Evolutionary conservation across 495 filamentous ascomycete genomes (phyloP), one percentile per base, ranked within the genome.

Genomic region (Patellaria atrata): DNA sequence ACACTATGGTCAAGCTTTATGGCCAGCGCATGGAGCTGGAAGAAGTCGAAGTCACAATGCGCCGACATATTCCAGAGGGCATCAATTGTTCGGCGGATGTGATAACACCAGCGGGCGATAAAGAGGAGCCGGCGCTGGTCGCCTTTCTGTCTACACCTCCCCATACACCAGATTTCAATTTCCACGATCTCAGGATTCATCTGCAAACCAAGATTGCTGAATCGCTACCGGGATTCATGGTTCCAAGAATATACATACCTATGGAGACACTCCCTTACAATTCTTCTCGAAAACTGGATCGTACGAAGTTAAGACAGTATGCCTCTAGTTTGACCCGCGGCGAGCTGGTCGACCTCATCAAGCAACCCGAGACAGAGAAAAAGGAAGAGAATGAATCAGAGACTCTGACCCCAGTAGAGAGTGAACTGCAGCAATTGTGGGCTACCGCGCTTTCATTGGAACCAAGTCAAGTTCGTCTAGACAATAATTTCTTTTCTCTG

Each of bases 21-120:
- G 75, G 75, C 2, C 71, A 77, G 41, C 61, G 75, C 4, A 67
- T 80, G 37, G 75, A 80, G 36, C 52, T 79, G 7, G 68, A 64
- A 13, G 75, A 80, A 38, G 68, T 80, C 31, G 75, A 80, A 50
- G 64, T 71, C 35, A 67, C 73, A 30, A 40, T 68, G 42, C 44
- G 44, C 1, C 51, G 52, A 13, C 52, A 55, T 18, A 40, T 66
- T 2, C 58, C 58, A 0, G 29, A 27, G 0, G 54, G 45, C 0
- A 42, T 37, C 17, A 52, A 53, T 12, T 42, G 62, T 2, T 57
- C 50, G 0, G 58, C 53, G n/a, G 64, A 65, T 35, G 56, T 65
- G 13, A 58, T 66, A 28, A 58, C 50, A 23, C 59, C 60, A 5
- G 47, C 45, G n/a, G 53, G 51, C 3, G 49, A 52, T 20, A 37